A percentile compares a stretch with the other conserved stretches of the same genome.
Evolutionary conservation across 2,329 filamentous ascomycete genomes (phyloP).

Genomic region (Pseudopyrenochaeta lycopersici): DNA sequence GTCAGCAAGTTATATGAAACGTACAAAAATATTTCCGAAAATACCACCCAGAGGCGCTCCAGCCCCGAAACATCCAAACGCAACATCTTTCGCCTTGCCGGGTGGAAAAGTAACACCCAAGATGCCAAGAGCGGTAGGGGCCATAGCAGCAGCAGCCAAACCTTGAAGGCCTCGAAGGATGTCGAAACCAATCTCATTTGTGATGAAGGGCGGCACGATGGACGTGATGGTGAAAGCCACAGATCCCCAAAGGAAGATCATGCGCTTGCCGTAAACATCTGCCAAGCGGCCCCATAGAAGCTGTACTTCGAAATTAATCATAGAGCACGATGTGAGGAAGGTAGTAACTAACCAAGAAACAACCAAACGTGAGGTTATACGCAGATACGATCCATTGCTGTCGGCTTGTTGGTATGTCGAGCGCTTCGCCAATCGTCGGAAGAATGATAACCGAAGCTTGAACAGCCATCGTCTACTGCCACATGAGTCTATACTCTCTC

Average conservation of each 20-base stretch:
- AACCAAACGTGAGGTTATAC: constrained; percentile 72
- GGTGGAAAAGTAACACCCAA: constrained; percentile 73
- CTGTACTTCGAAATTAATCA: constrained; percentile 19
- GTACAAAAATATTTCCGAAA: constrained; percentile 68
- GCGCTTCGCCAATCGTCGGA: constrained; percentile 66
- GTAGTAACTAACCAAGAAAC: constrained; percentile 61
- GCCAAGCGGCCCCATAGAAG: constrained; percentile 73
- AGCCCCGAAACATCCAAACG: constrained; percentile 63
- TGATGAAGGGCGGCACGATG: constrained; percentile 69
- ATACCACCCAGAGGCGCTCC: constrained; percentile 72
- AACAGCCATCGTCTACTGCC: constrained; percentile 61
- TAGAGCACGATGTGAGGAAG: neutral
- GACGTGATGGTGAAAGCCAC: constrained; percentile 69
- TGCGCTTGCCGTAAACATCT: constrained; percentile 72
- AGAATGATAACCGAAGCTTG: constrained; percentile 70
- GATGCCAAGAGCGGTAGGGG: constrained; percentile 76
- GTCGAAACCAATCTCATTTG: constrained; percentile 73
- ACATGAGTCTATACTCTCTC: neutral
- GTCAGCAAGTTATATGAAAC: neutral
- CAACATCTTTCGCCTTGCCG: constrained; percentile 74
- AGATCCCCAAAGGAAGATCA: constrained; percentile 71
- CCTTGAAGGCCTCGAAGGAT: constrained; percentile 73
- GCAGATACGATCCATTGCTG: constrained; percentile 74
- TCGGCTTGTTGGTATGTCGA: constrained; percentile 66
- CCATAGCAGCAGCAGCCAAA: constrained; percentile 73